Evolutionary conservation across 495 filamentous ascomycete species (phyloP).

Genomic region (Elaphomyces granulatus): DNA sequence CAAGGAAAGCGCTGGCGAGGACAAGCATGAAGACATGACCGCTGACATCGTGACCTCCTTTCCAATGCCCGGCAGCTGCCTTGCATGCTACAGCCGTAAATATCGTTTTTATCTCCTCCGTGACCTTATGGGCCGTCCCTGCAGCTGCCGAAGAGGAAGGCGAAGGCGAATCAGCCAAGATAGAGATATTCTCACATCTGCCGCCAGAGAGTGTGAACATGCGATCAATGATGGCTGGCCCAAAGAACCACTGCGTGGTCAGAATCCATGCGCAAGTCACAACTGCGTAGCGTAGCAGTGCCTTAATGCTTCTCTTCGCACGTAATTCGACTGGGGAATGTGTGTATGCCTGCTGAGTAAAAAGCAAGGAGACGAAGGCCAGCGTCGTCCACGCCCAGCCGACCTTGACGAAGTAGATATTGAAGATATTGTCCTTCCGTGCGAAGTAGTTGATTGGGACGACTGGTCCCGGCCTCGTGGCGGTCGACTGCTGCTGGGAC

Average conservation of each 20-base stretch:
- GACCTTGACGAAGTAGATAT: constrained; percentile 81
- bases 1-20: constrained; percentile 60
- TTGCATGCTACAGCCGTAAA: constrained; percentile 73
- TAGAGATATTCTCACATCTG: constrained; percentile 41
- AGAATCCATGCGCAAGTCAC: constrained; percentile 62
- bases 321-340: constrained; percentile 12
- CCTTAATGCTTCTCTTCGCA: constrained; percentile 27
- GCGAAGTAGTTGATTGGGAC: constrained; percentile 76
- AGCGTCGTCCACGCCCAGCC: constrained; percentile 84
- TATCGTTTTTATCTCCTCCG: constrained; percentile 30
- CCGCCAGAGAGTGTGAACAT: constrained; percentile 73
- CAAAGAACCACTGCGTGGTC: constrained; percentile 94
- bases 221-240: constrained; percentile 75
- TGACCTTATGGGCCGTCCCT: constrained; percentile 10
- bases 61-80: constrained; percentile 66
- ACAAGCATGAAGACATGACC: constrained; percentile 93
- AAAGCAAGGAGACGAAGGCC: constrained; percentile 48
- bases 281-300: constrained; percentile 48
- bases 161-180: too few species aligned
- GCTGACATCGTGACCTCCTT: constrained; percentile 81
- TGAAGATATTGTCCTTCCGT: constrained; percentile 80
- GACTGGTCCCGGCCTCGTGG: constrained; percentile 42
- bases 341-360: constrained; percentile 41
- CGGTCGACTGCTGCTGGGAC: constrained; percentile 39
- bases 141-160: constrained; percentile 14